Evolutionary conservation across 2,329 filamentous ascomycete species (phyloP).

Genomic region (Pleochaeta shiraiana): DNA sequence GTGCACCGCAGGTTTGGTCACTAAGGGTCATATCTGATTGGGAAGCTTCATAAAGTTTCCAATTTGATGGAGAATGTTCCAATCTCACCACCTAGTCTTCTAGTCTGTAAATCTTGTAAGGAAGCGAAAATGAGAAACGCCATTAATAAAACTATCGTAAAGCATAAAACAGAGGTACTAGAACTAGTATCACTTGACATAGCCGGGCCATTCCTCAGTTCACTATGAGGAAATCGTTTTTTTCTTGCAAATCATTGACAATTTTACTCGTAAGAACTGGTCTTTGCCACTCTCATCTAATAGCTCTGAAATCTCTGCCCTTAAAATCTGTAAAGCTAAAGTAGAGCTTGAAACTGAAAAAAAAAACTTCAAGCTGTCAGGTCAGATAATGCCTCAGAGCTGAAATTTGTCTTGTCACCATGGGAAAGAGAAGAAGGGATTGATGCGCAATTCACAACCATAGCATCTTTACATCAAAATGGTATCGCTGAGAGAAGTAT

Average conservation of each 20-base stretch:
- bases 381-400: background rate
- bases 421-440: background rate
- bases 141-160: background rate
- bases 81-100: background rate
- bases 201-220: background rate
- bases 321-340: background rate
- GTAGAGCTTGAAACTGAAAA: background rate
- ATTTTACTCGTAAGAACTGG: background rate
- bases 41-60: background rate
- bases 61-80: background rate
- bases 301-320: background rate
- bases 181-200: background rate
- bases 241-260: constrained; percentile 1
- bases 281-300: background rate
- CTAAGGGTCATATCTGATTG: background rate
- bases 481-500: background rate
- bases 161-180: background rate
- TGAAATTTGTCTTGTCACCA: background rate
- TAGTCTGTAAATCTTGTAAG: background rate
- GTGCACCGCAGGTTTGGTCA: background rate
- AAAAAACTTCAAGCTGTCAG: background rate
- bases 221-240: background rate
- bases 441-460: background rate
- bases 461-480: background rate
- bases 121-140: background rate